These are phyloP conservation scores for Cokeromyces recurvatus DNA, from an alignment of 371 early-diverging fungal species.

Conservation along the genomic window DNA sequence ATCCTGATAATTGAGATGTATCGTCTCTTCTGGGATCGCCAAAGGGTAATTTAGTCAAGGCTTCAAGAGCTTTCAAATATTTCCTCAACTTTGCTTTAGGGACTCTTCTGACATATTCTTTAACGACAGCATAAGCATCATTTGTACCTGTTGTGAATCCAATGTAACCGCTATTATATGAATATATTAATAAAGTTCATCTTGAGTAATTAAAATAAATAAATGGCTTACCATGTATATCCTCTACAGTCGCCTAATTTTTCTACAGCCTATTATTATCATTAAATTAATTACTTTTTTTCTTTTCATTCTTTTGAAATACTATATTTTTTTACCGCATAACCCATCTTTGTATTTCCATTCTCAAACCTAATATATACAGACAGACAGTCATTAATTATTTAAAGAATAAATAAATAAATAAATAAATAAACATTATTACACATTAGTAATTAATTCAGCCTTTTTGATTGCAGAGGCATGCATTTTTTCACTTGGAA, in stretches of 20 bases:
- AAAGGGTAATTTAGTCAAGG: constrained; percentile 26
- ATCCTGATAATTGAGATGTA: constrained; percentile 19
- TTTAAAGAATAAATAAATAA: no score
- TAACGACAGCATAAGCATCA: constrained; percentile 48
- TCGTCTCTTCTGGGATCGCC: constrained; percentile 30
- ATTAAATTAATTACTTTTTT: not conserved
- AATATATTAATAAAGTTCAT: no score
- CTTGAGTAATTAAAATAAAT: no score
- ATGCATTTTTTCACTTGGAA: constrained; percentile 32
- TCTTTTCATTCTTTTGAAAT: not conserved
- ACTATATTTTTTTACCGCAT: constrained; percentile 25
- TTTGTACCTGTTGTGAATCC: constrained; percentile 59
- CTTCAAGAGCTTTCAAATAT: constrained; percentile 32
- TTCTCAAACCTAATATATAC: constrained; percentile 46
- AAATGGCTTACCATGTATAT: constrained; percentile 44
- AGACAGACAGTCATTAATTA: no score
- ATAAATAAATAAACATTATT: no score
- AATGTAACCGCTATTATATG: constrained; percentile 43
- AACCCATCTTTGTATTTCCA: constrained; percentile 41
- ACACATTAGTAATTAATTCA: constrained; percentile 45
- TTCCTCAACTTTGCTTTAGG: constrained; percentile 22
- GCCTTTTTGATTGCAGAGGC: constrained; percentile 34
- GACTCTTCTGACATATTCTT: constrained; percentile 34
- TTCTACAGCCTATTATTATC: constrained; percentile 25
- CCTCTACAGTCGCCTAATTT: constrained; percentile 44